Evolutionary conservation across 2,329 filamentous ascomycete species (phyloP).

Genomic region (Pseudocercospora fuligena): DNA sequence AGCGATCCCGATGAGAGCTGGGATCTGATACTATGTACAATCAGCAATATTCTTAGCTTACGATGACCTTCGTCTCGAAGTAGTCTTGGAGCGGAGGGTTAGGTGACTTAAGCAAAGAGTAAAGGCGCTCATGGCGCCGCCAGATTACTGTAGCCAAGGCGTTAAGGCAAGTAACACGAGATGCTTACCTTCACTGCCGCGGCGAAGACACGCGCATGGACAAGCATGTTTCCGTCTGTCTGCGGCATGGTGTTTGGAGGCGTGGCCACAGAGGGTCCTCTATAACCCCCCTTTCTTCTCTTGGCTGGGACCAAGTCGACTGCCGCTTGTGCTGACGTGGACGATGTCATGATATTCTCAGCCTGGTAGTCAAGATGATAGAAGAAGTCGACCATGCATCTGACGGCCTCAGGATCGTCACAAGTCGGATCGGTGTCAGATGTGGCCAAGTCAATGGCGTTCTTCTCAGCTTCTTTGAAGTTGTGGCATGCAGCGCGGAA

Average conservation of each 20-base stretch:
- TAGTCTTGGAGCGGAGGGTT: no score
- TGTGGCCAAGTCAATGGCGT: constrained; percentile 27
- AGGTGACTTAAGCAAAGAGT: no score
- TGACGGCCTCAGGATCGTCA: constrained; percentile 34
- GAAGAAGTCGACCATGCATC: constrained; percentile 37
- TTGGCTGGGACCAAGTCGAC: no score
- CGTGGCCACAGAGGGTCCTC: not conserved
- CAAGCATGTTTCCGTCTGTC: constrained; percentile 10
- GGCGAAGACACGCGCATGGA: constrained; percentile 32
- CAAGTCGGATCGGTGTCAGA: constrained; percentile 19
- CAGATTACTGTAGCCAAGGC: no score
- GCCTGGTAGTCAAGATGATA: constrained; percentile 35
- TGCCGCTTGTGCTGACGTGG: no score
- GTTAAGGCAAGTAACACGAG: no score
- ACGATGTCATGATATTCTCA: not conserved
- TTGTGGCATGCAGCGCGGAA: constrained; percentile 16
- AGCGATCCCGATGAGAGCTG: constrained; percentile 23
- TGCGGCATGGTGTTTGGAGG: not conserved
- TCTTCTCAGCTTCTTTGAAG: constrained; percentile 25
- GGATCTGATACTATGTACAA: constrained; percentile 21
- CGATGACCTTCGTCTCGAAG: no score
- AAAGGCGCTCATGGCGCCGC: no score
- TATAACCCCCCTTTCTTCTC: no score
- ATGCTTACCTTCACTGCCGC: constrained; percentile 22
- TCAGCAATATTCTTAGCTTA: no score